A percentile compares a stretch with the other conserved stretches of the same genome.
Conservation (phyloP, 106 monocot species). For the Acorus calamus region DNA sequence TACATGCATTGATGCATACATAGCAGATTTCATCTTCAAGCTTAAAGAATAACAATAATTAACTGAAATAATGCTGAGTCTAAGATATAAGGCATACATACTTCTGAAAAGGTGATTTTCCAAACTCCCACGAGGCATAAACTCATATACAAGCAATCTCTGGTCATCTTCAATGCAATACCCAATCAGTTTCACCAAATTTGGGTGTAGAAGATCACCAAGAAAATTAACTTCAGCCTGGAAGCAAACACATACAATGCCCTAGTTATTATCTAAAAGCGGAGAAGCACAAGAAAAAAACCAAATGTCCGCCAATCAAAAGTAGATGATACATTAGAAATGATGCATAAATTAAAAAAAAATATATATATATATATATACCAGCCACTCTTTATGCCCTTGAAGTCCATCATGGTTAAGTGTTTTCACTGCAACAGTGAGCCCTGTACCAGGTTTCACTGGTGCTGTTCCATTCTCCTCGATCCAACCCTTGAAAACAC, state of each 20-base stretch:
- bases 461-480: conserved; percentile 72
- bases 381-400: conserved; percentile 82
- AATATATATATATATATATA: no score
- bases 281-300: conserved; percentile 2
- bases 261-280: no score
- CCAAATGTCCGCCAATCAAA: no score
- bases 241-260: not conserved
- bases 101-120: conserved; percentile 78
- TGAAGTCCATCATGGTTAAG: conserved; percentile 73
- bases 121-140: conserved; percentile 71
- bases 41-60: no score
- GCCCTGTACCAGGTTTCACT: conserved; percentile 65
- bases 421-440: conserved; percentile 67
- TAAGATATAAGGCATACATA: conserved; percentile 19
- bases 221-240: conserved; percentile 84
- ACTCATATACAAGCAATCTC: conserved; percentile 60
- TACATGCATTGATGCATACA: no score
- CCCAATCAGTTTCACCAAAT: conserved; percentile 65
- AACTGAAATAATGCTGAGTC: not conserved
- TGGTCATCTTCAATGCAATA: conserved; percentile 81
- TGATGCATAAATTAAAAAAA: conserved; percentile 1
- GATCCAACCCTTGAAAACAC: conserved; percentile 83
- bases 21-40: no score
- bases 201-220: conserved; percentile 63
- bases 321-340: no score